Base-by-base conservation (phyloP, 2,329 filamentous ascomycete genomes). In the Colletotrichum sp. region DNA sequence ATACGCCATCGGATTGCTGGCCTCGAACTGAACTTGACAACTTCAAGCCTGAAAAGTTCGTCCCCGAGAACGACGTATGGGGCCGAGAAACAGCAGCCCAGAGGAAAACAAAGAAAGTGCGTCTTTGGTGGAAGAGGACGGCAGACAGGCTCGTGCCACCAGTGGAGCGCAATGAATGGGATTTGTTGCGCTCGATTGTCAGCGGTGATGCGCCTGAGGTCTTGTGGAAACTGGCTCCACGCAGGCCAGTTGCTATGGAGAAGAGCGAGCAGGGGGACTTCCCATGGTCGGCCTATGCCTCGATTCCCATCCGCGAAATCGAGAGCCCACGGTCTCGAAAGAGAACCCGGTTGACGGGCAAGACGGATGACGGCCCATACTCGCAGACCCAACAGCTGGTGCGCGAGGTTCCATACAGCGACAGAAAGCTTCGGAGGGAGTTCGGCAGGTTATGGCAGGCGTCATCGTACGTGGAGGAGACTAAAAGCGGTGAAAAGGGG, bases 61-160 rank as follows among this genome's bases (percentile, higher is more conserved):
- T 91, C 13, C 88, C 88, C 0, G 78, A 82, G 16, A 80, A 81
- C 48, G 91, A 89, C 65, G 83, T 85, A 8, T 93, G 89, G 87
- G 90, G 88, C 3, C 84, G 85, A 3, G 86, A 87, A 0, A 81
- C 88, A 2, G 75, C 84, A 5, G 78, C 83, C 7, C 86, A 82
- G 58, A 79, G 88, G 1, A 78, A 82, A 9, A 83, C 85, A n/a
- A 85, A 84, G 12, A 89, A 88, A 75, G 79, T 83, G 62, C 87
- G 84, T 32, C 84, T 82, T 26, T 89, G 88, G 83, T 93, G 90
- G 88, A 86, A 82, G 48, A 72, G 72, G 6, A 79, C 85, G 18
- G 82, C 88, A 1, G 81, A 85, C 15, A 89, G 87, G 74, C 76
- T 91, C 8, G 83, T 91, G 78, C 89, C 90, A n/a, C 92, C 92